phyloP scores from a whole-genome alignment of 768 basidiomycete genomes.

The Candolleomyces eurysporus region DNA sequence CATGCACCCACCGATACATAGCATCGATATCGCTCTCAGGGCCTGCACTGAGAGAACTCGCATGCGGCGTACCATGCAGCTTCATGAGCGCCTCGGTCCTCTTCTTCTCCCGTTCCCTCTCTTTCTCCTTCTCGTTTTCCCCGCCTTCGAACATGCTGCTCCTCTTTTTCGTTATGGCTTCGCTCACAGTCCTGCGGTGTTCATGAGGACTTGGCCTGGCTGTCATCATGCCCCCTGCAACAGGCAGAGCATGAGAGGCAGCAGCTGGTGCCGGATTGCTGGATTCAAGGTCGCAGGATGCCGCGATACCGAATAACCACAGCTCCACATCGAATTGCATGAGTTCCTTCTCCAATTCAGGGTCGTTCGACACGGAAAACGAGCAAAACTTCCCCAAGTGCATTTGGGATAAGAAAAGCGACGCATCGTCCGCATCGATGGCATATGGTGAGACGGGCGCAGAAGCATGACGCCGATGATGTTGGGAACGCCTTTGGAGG shows the following conservation, averaged over 20 bases:
- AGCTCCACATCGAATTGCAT: constrained; percentile 1
- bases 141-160: not conserved
- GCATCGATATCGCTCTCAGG: constrained; percentile 2
- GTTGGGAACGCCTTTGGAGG: not conserved
- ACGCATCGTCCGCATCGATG: constrained; percentile 1
- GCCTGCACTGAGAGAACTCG: not conserved
- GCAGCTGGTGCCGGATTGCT: not conserved
- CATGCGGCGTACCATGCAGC: not conserved
- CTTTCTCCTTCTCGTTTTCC: not conserved
- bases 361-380: not conserved
- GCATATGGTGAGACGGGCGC: not conserved
- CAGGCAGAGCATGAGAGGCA: not conserved
- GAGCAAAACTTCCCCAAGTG: constrained; percentile 5
- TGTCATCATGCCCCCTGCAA: not conserved
- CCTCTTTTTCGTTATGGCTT: not conserved
- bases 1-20: constrained; percentile 5
- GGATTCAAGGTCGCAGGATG: not conserved
- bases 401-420: not conserved
- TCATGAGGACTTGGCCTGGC: not conserved
- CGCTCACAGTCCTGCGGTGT: not conserved
- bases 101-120: not conserved
- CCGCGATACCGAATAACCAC: constrained; percentile 4
- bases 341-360: not conserved
- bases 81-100: not conserved
- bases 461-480: not conserved